Base-by-base conservation (phyloP, 2,329 filamentous ascomycete species). In the Aureobasidium sp. region DNA sequence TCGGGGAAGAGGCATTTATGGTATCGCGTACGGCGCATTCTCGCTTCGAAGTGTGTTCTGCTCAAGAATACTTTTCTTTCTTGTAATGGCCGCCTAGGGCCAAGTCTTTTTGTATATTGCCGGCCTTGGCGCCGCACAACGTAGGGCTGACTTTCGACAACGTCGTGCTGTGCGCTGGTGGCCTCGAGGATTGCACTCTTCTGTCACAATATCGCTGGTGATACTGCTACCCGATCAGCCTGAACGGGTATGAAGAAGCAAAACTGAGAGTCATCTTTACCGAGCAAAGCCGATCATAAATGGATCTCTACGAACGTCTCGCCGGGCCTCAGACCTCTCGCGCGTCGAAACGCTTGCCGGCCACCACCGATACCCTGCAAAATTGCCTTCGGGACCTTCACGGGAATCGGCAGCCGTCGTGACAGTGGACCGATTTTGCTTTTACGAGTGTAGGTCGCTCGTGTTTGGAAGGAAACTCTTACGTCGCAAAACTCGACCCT, bases 201-300 rank as follows among this genome's bases (percentile, higher is more conserved):
- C 37, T 11, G 37, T 55, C 12, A 20, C n/a, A 15, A 39, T 15
- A 9, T 52, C 37, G 25, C 37, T 42, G 7, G 37, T 55, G 25
- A 41, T 41, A 12, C 14, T 36, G 20, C 29, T 20, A 55, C 12
- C 51, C 37, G 25, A 55, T 29, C 51, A 58, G 55, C n/a, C 55
- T 58, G 55, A 47, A 48, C 17, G n/a, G 8, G 3, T 6, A 8
- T 27, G 2, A 48, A 58, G 55, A 58, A 58, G 55, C 55, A 58
- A 58, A n/a, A 47, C 29, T 8, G 12, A 48, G n/a, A n/a, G 55
- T 39, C 34, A 58, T 37, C 3, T 34, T 48, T 58, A 39, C 31
- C 55, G 55, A 58, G 55, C 42, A 20, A 31, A 31, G 55, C n/a
- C 55, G 55, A 58, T 58, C 55, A 58, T 37, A 58, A 58, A 37